Evolutionary conservation across 129 eudicot genomes (phyloP).

Genomic region (Gnaphalium uliginosum): DNA sequence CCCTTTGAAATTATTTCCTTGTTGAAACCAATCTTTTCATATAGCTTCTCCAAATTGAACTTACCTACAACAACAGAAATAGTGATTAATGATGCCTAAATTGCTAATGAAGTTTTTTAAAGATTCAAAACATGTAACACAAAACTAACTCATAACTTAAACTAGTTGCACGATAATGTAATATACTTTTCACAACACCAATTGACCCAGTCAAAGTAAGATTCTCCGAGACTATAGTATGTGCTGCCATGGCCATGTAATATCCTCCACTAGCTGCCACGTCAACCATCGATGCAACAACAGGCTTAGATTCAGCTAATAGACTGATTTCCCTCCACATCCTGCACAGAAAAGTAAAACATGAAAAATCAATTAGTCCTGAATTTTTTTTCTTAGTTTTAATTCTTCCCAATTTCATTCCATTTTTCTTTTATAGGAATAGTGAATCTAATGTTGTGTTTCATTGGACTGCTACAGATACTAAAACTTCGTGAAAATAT

Average conservation of each 20-base stretch:
- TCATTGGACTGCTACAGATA: no score
- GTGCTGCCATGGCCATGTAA: conserved; percentile 92
- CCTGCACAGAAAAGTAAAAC: conserved; percentile 35
- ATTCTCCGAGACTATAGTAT: conserved; percentile 67
- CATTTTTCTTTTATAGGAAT: no score
- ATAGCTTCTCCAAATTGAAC: conserved; percentile 61
- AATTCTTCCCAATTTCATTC: no score
- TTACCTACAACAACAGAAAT: conserved; percentile 51
- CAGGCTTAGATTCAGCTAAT: conserved; percentile 68
- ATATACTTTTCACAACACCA: conserved; percentile 78
- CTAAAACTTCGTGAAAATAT: no score
- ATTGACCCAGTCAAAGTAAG: conserved; percentile 90
- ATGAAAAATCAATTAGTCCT: no score
- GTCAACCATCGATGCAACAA: conserved; percentile 83
- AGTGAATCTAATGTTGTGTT: no score
- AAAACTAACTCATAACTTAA: background rate
- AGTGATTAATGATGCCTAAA: background rate
- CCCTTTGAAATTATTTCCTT: conserved; percentile 90
- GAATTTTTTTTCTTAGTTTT: no score
- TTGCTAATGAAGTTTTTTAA: background rate
- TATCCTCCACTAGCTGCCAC: conserved; percentile 94
- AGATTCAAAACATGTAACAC: background rate
- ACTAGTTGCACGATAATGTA: background rate
- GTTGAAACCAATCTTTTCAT: conserved; percentile 84
- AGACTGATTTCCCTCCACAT: conserved; percentile 89